Evolutionary conservation across 208 protist species (phyloP).

Genomic region (Novymonas esmeraldas): DNA sequence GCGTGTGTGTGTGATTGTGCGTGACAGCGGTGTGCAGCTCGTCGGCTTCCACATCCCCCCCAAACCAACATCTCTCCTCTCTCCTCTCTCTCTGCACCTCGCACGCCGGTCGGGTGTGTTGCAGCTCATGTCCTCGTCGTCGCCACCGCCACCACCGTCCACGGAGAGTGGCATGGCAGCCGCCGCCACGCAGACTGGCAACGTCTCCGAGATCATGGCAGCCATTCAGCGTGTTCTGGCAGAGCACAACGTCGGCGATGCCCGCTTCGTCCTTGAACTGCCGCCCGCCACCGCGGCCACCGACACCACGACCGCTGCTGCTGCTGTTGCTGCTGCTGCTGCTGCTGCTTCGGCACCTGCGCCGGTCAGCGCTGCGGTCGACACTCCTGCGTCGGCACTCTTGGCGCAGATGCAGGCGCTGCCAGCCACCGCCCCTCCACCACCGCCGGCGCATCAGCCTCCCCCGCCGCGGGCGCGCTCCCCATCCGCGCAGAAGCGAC

Average conservation of each 20-base stretch:
- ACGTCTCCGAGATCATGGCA: constrained; percentile 33
- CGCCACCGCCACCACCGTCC: background rate
- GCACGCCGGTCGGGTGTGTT: too few species aligned
- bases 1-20: too few species aligned
- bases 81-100: background rate
- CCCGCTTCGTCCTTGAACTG: constrained; percentile 54
- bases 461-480: constrained; percentile 26
- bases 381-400: background rate
- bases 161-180: background rate
- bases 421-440: constrained; percentile 1
- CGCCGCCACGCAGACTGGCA: background rate
- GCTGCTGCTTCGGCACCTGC: background rate
- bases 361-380: background rate
- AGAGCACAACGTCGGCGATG: constrained; percentile 46
- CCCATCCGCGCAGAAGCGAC: constrained; percentile 7
- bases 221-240: constrained; percentile 57
- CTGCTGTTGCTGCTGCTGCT: background rate
- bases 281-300: background rate
- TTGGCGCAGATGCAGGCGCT: constrained; percentile 2
- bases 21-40: too few species aligned
- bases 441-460: constrained; percentile 15
- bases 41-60: too few species aligned
- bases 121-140: background rate
- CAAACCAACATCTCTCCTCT: too few species aligned
- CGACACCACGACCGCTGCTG: background rate